These are phyloP conservation scores for Ilyonectria sp. DNA, from an alignment of 2,329 filamentous ascomycete genomes.

Conservation along the genomic window DNA sequence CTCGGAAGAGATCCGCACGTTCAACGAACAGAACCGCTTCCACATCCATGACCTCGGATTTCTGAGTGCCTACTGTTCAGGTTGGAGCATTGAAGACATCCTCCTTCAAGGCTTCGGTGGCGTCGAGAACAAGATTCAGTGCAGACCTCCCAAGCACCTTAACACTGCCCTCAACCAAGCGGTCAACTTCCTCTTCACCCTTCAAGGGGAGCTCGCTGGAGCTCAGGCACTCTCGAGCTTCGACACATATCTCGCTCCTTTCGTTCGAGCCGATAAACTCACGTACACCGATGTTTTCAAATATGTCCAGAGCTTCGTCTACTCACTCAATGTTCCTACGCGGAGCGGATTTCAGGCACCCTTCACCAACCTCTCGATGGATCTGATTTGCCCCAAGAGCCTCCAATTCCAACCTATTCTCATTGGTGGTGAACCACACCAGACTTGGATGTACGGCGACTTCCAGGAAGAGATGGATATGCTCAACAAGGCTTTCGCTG, in stretches of 20 bases:
- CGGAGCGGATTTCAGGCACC: conserved; percentile 45
- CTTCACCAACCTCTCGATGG: conserved; percentile 44
- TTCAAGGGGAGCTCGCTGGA: conserved; percentile 43
- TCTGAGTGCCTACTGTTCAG: conserved; percentile 44
- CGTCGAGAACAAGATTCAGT: conserved; percentile 46
- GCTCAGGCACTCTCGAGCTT: conserved; percentile 43
- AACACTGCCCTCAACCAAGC: conserved; percentile 46
- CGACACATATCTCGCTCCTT: conserved; percentile 43
- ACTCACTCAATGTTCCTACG: conserved; percentile 46
- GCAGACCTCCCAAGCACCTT: conserved; percentile 42
- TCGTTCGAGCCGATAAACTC: conserved; percentile 39
- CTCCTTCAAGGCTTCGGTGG: conserved; percentile 44
- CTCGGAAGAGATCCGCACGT: conserved; percentile 38
- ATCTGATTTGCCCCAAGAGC: conserved; percentile 40
- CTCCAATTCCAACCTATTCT: conserved; percentile 37
- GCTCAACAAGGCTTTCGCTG: conserved; percentile 44
- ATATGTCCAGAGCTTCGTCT: conserved; percentile 44
- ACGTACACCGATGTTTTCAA: conserved; percentile 44
- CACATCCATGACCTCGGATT: conserved; percentile 46
- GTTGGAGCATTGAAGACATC: conserved; percentile 45
- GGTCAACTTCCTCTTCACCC: conserved; percentile 45
- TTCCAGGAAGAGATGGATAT: conserved; percentile 47
- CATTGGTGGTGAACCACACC: conserved; percentile 35
- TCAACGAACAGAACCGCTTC: conserved; percentile 39
- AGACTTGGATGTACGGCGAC: conserved; percentile 39